Evolutionary conservation across 345 rosid genomes (phyloP).

Genomic region (Gossypium sturtianum): DNA sequence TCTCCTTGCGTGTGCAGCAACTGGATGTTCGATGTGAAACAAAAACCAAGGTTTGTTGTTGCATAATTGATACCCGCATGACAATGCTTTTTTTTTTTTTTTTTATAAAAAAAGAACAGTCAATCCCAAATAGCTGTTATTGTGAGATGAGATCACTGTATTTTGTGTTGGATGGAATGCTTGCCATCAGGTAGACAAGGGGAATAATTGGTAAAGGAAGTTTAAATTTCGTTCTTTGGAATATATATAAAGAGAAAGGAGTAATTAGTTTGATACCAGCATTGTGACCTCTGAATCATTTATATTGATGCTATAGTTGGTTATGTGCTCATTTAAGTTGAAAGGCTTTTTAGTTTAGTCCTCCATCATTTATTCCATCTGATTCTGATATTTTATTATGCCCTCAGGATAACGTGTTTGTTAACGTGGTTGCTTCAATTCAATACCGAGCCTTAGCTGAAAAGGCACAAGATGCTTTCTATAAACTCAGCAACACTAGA

Average conservation of each 20-base stretch:
- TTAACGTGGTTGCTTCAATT: constrained; percentile 49
- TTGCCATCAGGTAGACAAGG: neutral
- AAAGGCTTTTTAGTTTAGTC: neutral
- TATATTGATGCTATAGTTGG: neutral
- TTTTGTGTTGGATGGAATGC: neutral
- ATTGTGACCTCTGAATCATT: neutral
- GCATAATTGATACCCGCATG: neutral
- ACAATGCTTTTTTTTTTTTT: neutral
- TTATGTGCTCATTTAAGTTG: neutral
- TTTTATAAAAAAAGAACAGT: no score
- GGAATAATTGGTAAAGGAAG: neutral
- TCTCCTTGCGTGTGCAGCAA: constrained; percentile 70
- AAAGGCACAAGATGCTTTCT: constrained; percentile 48
- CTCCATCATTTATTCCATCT: neutral
- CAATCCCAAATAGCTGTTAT: neutral
- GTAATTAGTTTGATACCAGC: neutral
- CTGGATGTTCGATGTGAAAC: constrained; percentile 87
- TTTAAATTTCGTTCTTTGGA: neutral
- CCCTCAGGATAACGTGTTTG: constrained; percentile 52
- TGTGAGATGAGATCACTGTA: neutral
- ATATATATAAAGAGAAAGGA: neutral
- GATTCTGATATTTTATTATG: neutral
- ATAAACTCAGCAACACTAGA: constrained; percentile 49
- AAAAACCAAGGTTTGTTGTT: constrained; percentile 63
- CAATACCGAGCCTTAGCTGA: constrained; percentile 44